Evolutionary conservation across 1,284 basidiomycete genomes (phyloP).

Genomic region (Moesziomyces antarcticus): DNA sequence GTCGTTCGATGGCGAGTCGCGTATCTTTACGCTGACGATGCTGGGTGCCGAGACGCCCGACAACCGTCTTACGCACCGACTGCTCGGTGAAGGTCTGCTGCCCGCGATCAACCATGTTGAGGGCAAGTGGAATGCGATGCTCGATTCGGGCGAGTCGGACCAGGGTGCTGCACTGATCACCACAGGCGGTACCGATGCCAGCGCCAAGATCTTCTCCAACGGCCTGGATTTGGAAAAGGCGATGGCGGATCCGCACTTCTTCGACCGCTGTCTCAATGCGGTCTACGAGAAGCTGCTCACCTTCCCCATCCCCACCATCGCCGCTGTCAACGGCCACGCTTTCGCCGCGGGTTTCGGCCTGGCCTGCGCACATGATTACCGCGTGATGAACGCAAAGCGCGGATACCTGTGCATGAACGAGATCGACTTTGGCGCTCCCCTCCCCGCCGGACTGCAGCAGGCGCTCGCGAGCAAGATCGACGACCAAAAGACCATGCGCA

Average conservation of each 20-base stretch:
- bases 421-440: slow-evolving; percentile 61
- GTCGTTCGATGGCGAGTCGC: slow-evolving; percentile 32
- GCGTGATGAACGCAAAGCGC: slow-evolving; percentile 85
- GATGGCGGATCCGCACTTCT: slow-evolving; percentile 77
- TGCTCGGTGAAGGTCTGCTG: slow-evolving; percentile 74
- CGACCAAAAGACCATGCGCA: slow-evolving; percentile 75
- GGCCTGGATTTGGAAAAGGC: slow-evolving; percentile 79
- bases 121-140: slow-evolving; percentile 76
- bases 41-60: slow-evolving; percentile 70
- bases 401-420: slow-evolving; percentile 95
- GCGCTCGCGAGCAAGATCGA: slow-evolving; percentile 78
- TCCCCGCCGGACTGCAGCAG: slow-evolving; percentile 69
- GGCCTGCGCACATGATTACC: slow-evolving; percentile 85
- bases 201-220: slow-evolving; percentile 67
- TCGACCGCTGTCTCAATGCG: slow-evolving; percentile 70
- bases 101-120: slow-evolving; percentile 83
- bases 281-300: slow-evolving; percentile 69
- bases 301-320: slow-evolving; percentile 75
- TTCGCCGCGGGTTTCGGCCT: slow-evolving; percentile 88
- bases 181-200: slow-evolving; percentile 37
- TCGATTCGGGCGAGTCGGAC: slow-evolving; percentile 32
- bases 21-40: slow-evolving; percentile 56
- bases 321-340: slow-evolving; percentile 89
- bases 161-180: slow-evolving; percentile 60
- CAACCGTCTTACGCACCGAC: slow-evolving; percentile 75